Conservation (phyloP, 495 filamentous ascomycete species). For the Talaromyces ruber region DNA sequence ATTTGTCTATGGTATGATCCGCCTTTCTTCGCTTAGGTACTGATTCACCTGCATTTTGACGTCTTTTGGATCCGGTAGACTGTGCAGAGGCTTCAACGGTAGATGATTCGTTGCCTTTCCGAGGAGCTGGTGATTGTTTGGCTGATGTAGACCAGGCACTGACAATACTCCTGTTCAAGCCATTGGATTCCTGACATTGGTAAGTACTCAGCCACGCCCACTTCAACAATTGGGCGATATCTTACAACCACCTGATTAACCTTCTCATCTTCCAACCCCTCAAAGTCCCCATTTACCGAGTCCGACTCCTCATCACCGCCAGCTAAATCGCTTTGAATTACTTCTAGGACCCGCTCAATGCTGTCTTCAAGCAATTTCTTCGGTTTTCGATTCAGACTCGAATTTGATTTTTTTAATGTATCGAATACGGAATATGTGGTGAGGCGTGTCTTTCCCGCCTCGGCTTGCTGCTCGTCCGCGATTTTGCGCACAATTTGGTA, state of each 20-base stretch:
- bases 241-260: not conserved
- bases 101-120: constrained; percentile 19
- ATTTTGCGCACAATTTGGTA: constrained; percentile 70
- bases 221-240: not conserved
- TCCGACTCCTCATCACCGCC: constrained; percentile 42
- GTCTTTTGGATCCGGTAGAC: constrained; percentile 29
- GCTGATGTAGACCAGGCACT: constrained; percentile 53
- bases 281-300: constrained; percentile 55
- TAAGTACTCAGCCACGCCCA: not conserved
- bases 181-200: constrained; percentile 47
- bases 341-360: constrained; percentile 74
- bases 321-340: constrained; percentile 54
- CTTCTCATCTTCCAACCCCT: constrained; percentile 46
- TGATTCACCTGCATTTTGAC: constrained; percentile 61
- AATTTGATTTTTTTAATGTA: constrained; percentile 73
- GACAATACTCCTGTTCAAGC: constrained; percentile 68
- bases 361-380: constrained; percentile 76
- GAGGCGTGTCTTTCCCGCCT: constrained; percentile 35
- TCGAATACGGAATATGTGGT: constrained; percentile 63
- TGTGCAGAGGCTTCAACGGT: constrained; percentile 12
- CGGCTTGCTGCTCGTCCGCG: constrained; percentile 51
- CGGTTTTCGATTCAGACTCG: constrained; percentile 67
- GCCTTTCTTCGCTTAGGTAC: constrained; percentile 57
- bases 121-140: constrained; percentile 22
- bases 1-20: constrained; percentile 46